Base-by-base conservation (phyloP, 2,329 filamentous ascomycete genomes). In the Periconia sp. region DNA sequence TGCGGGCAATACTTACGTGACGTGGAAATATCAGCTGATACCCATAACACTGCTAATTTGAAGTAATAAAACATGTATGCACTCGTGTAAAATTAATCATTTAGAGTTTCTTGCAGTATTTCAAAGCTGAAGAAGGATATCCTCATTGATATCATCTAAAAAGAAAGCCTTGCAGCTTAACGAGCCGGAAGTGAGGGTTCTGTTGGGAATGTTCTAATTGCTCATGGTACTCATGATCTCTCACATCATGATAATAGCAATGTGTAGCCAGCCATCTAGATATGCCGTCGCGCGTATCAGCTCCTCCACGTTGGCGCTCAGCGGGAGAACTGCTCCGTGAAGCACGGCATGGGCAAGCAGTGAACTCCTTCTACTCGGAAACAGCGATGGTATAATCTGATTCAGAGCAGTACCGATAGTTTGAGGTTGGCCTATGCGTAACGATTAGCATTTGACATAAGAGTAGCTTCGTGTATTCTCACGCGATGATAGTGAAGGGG, bases 191-290 rank as follows among this genome's bases (percentile, higher is more conserved):
- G 23, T 8, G 5, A 27, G 23, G 3, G 23, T 27, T 27, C 5
- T 27, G 23, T 8, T 27, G 23, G 23, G 8, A 8, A 8, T 27
- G 23, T 27, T 8, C 5, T 27, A 27, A 8, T 27, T 27, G 23
- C 23, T 27, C 23, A 27, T 27, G 33, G 11, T n/a, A 37, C 11
- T 37, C 11, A 11, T n/a, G 33, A n/a, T 46, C 37, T 67, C 83
- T 14, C 77, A 78, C 68, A 91, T 80, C 78, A 95, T 88, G 18
- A 87, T 82, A 6, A 97, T 83, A 49, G 91, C 89, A 41, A 97
- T 75, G 72, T 91, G 91, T 23, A 96, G 74, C 88, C 92, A 99
- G 0, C 94, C 94, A 75, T 99, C 94, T 0, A 91, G 86, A 78
- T 97, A 97, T 1, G 91, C 86, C 3, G 90, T 89, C 66, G 89